A percentile compares a stretch with the other conserved stretches of the same genome.
phyloP scores from a whole-genome alignment of 116 monocot genomes.

The Zostera marina region DNA sequence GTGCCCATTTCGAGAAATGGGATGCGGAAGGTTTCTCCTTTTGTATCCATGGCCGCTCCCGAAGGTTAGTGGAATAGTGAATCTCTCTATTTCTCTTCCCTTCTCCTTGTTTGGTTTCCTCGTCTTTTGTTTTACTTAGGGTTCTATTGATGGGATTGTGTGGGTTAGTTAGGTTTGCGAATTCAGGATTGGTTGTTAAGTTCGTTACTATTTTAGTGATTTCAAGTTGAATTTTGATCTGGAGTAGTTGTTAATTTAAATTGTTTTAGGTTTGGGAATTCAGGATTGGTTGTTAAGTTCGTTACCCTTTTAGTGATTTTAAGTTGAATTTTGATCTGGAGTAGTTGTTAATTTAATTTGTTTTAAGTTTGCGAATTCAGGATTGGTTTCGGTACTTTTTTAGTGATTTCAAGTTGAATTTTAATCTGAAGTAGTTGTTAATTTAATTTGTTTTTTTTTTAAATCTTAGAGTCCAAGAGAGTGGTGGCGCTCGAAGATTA shows the following conservation, averaged over 20 bases:
- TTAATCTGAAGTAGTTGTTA: neutral
- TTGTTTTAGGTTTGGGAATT: neutral
- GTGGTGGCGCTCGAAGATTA: constrained; percentile 61
- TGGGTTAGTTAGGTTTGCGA: no score
- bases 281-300: neutral
- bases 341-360: neutral
- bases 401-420: neutral
- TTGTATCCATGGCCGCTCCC: constrained; percentile 18
- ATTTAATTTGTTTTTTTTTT: neutral
- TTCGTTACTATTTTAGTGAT: neutral
- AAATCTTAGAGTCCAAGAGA: constrained; percentile 32
- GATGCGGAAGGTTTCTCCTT: constrained; percentile 1
- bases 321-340: neutral
- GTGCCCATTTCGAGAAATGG: constrained; percentile 1
- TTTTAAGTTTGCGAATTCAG: neutral
- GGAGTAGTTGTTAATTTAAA: neutral
- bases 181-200: neutral
- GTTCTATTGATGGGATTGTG: no score
- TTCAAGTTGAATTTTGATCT: neutral
- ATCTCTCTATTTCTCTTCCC: neutral
- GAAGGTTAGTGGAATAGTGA: constrained; percentile 15
- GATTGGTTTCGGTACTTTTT: neutral
- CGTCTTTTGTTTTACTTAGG: no score
- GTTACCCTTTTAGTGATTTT: neutral
- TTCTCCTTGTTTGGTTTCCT: neutral